Percentiles rank a stretch among this genome's conserved stretches.
Evolutionary conservation across 139 green algal species (phyloP).

Genomic region (Protoeuglena noctilucae): DNA sequence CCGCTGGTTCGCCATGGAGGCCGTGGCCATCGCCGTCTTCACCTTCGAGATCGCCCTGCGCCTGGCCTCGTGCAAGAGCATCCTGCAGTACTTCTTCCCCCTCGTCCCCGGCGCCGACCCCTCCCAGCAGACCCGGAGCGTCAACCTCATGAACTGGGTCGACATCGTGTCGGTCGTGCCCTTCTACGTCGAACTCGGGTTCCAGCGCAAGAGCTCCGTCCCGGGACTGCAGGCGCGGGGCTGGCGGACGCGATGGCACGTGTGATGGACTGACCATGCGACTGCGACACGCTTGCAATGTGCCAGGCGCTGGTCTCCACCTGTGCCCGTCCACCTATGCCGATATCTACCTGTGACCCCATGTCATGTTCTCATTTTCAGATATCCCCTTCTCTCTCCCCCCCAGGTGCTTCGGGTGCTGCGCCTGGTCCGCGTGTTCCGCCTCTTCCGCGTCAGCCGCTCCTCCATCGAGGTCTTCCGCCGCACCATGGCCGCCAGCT

Average conservation of each 20-base stretch:
- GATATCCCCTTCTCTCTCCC: too few relatives aligned
- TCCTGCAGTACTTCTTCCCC: not conserved
- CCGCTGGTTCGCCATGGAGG: conserved; percentile 13
- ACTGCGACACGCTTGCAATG: too few relatives aligned
- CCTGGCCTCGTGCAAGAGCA: not conserved
- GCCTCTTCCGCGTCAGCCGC: conserved; percentile 9
- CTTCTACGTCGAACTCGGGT: conserved; percentile 15
- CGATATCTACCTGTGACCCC: too few relatives aligned
- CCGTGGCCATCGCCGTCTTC: conserved; percentile 13
- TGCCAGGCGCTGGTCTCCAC: too few relatives aligned
- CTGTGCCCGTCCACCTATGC: too few relatives aligned
- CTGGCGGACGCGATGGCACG: too few relatives aligned
- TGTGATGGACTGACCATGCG: too few relatives aligned
- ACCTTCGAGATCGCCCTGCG: conserved; percentile 11
- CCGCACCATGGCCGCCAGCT: conserved; percentile 7
- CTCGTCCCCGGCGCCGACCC: not conserved
- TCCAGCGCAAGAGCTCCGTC: not conserved
- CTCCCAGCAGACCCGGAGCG: too few relatives aligned
- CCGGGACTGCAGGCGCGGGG: not conserved
- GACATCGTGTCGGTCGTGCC: conserved; percentile 19
- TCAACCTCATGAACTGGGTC: conserved; percentile 15
- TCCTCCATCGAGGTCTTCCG: conserved; percentile 7
- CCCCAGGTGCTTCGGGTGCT: conserved; percentile 15
- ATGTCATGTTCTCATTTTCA: too few relatives aligned
- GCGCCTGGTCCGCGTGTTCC: conserved; percentile 10